Base-by-base conservation (phyloP, 2,329 filamentous ascomycete species). In the Epichloe sp. region DNA sequence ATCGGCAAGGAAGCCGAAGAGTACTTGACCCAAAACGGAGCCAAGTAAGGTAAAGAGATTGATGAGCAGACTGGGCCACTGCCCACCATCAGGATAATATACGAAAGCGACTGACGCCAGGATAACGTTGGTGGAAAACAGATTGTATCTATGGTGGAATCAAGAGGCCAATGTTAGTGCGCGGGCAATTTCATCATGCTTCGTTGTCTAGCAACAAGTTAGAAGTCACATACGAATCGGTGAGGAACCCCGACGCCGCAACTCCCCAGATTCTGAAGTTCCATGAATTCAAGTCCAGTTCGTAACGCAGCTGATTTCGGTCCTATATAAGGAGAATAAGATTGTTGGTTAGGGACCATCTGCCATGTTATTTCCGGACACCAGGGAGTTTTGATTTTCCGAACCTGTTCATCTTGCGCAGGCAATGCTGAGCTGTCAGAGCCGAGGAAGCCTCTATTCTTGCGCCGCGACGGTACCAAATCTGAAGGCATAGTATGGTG, bases 51-150 rank as follows among this genome's bases (percentile, higher is more conserved):
- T 78, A 50, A 73, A 72, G 53, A 78, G 60, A 58, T 78, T 78
- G 60, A 76, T 74, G 54, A 75, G 64, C 4, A 74, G 62, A 14
- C 72, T 68, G 2, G 68, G 68, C 66, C 69, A 75, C 55, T 64
- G 63, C 14, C 64, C 62, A 42, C 70, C 67, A 50, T 73, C 59
- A 3, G 74, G 74, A 57, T 74, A 76, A 57, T 77, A 77, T 8
- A 77, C 74, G 57, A 74, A 77, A 6, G 71, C 71, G 48, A 77
- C 66, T 12, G 73, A 75, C 6, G 74, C 69, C n/a, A 74, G 65
- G 48, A 77, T 77, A 49, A 77, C 74, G 54, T 77, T 77, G 53
- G 71, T 76, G 12, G 74, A 74, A 55, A 77, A 77, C 21, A 77
- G 68, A 52, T 77, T 77, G 52, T 77, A 77, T 54, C 73, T 76